These are phyloP conservation scores for Fomitopsis palustris DNA, from an alignment of 1,284 basidiomycete species.

Conservation along the genomic window DNA sequence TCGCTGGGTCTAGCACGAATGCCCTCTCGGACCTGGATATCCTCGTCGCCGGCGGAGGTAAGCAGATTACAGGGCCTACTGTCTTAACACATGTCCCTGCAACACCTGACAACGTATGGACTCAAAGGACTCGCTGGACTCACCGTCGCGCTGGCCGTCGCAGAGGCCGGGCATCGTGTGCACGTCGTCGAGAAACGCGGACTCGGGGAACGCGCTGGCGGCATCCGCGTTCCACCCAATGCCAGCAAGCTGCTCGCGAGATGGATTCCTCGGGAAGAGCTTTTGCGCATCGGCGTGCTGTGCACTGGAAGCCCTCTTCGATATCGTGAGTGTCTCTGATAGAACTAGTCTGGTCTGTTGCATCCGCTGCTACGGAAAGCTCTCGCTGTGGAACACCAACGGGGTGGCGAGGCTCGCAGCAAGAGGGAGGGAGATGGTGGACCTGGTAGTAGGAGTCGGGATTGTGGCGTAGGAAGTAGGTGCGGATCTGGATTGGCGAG, in stretches of 20 bases:
- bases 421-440: no score
- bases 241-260: slow-evolving; percentile 46
- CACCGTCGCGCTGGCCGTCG: slow-evolving; percentile 46
- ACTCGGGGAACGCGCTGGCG: slow-evolving; percentile 33
- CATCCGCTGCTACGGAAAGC: no score
- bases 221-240: slow-evolving; percentile 50
- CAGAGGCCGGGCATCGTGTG: slow-evolving; percentile 47
- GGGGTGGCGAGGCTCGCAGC: no score
- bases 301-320: slow-evolving; percentile 28
- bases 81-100: not conserved
- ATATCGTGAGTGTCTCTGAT: slow-evolving; percentile 21
- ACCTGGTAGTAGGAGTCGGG: no score
- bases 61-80: slow-evolving; percentile 6
- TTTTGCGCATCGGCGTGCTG: slow-evolving; percentile 26
- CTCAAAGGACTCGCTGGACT: slow-evolving; percentile 38
- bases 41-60: slow-evolving; percentile 22
- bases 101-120: not conserved
- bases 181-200: slow-evolving; percentile 43
- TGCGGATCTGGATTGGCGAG: no score
- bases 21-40: slow-evolving; percentile 17
- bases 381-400: no score
- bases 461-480: no score
- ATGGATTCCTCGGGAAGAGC: slow-evolving; percentile 46
- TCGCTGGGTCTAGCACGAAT: not conserved
- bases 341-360: no score